These are phyloP conservation scores for Podospora appendiculata DNA, from an alignment of 495 filamentous ascomycete genomes.

Conservation along the genomic window DNA sequence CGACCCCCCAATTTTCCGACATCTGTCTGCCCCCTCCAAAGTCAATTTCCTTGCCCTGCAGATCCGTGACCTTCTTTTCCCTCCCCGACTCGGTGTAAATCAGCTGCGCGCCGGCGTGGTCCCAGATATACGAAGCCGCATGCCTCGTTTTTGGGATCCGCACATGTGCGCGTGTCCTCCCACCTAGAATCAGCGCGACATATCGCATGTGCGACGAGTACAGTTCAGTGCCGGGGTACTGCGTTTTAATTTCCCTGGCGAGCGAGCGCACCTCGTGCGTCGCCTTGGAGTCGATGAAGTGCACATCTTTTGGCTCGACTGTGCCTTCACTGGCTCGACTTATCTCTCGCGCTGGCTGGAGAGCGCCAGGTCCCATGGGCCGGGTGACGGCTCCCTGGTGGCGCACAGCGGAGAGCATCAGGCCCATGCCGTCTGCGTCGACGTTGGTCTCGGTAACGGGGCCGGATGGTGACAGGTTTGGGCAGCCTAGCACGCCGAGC, in stretches of 20 bases:
- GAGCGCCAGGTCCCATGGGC: constrained; percentile 25
- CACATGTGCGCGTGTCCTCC: constrained; percentile 14
- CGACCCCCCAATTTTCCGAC: constrained; percentile 16
- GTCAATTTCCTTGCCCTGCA: constrained; percentile 36
- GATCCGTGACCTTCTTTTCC: constrained; percentile 42
- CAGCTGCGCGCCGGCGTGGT: constrained; percentile 53
- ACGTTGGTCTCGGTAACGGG: constrained; percentile 40
- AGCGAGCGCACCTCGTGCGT: constrained; percentile 34
- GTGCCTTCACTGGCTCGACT: constrained; percentile 18
- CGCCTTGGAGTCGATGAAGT: constrained; percentile 38
- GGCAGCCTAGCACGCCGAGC: constrained; percentile 50
- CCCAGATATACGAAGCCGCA: constrained; percentile 40
- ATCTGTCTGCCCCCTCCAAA: constrained; percentile 29
- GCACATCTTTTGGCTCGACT: constrained; percentile 28
- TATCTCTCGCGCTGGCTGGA: constrained; percentile 1
- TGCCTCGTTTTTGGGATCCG: constrained; percentile 9
- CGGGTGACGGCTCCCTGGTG: constrained; percentile 44
- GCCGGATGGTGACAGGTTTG: constrained; percentile 37
- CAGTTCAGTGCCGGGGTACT: constrained; percentile 43
- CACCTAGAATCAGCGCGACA: constrained; percentile 45
- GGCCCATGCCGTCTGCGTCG: constrained; percentile 41
- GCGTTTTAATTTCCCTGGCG: constrained; percentile 31
- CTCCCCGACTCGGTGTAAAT: constrained; percentile 48
- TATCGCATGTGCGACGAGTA: constrained; percentile 56
- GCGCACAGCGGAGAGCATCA: constrained; percentile 44